Evolutionary conservation across 768 basidiomycete genomes (phyloP).

Genomic region (Galerina sulciceps): DNA sequence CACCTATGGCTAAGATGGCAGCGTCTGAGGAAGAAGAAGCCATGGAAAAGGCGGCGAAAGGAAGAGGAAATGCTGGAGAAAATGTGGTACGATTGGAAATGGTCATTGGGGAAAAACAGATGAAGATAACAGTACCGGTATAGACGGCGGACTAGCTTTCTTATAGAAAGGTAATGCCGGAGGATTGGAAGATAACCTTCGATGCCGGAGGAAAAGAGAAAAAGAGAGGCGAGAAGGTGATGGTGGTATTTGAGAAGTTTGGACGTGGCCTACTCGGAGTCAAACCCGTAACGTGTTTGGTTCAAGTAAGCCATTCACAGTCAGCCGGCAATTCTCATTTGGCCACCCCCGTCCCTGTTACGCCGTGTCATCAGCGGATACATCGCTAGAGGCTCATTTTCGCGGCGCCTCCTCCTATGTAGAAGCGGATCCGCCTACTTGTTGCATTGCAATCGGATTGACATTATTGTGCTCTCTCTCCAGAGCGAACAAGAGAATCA

Average conservation of each 20-base stretch:
- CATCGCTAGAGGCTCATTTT: too few relatives aligned
- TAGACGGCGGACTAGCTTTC: slow-evolving; percentile 25
- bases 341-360: neutral
- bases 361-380: neutral
- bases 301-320: too few relatives aligned
- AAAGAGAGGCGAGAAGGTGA: slow-evolving; percentile 24
- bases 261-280: slow-evolving; percentile 29
- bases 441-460: too few relatives aligned
- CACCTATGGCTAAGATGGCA: slow-evolving; percentile 71
- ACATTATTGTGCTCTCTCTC: neutral
- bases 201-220: slow-evolving; percentile 13
- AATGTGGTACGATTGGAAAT: slow-evolving; percentile 41
- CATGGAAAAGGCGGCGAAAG: slow-evolving; percentile 52
- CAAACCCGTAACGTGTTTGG: slow-evolving; percentile 21
- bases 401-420: too few relatives aligned
- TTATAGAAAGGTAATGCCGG: slow-evolving; percentile 17
- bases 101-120: slow-evolving; percentile 31
- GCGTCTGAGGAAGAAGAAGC: slow-evolving; percentile 72
- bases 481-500: neutral
- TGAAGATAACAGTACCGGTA: slow-evolving; percentile 29
- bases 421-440: too few relatives aligned
- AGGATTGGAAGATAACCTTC: slow-evolving; percentile 14
- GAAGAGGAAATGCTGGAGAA: slow-evolving; percentile 41
- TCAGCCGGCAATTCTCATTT: neutral
- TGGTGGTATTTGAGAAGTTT: slow-evolving; percentile 25